Evolutionary conservation across 495 filamentous ascomycete genomes (phyloP).

Genomic region (Talaromyces nanjingensis): DNA sequence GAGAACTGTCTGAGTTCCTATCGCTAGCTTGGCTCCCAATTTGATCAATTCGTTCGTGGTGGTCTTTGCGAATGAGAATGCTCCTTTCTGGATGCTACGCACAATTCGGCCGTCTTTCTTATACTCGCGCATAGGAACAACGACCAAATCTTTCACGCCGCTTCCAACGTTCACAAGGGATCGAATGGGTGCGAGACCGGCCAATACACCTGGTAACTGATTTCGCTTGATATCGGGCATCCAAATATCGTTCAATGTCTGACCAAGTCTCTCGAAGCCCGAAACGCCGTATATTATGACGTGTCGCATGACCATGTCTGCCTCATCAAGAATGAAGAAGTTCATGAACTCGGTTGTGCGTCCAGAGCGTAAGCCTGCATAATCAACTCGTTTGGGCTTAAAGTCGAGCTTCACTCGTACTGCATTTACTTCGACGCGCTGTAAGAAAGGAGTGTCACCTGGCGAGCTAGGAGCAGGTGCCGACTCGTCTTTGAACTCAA

Average conservation of each 20-base stretch:
- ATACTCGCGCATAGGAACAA: constrained; percentile 88
- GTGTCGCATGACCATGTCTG: constrained; percentile 79
- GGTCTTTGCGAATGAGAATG: constrained; percentile 79
- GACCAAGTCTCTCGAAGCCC: constrained; percentile 81
- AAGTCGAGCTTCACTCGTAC: constrained; percentile 85
- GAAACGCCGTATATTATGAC: constrained; percentile 87
- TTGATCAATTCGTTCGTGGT: constrained; percentile 88
- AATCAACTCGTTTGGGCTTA: constrained; percentile 96
- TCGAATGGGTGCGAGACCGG: constrained; percentile 83
- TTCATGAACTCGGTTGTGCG: constrained; percentile 99
- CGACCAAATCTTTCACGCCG: constrained; percentile 77
- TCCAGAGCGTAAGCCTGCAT: constrained; percentile 90
- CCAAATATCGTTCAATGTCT: constrained; percentile 92
- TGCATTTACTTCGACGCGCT: constrained; percentile 79
- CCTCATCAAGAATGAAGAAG: constrained; percentile 85
- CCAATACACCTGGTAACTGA: constrained; percentile 83
- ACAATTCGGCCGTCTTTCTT: constrained; percentile 89
- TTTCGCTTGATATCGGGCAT: constrained; percentile 87
- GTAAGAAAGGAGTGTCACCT: constrained; percentile 78
- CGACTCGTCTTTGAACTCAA: constrained; percentile 88
- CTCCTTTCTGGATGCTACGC: constrained; percentile 85
- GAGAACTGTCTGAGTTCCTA: constrained; percentile 86
- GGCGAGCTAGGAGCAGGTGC: constrained; percentile 41
- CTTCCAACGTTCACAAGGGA: constrained; percentile 84
- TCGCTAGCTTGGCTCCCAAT: constrained; percentile 87